phyloP scores from a whole-genome alignment of 192 early-diverging fungal species.

The Mortierella claussenii region DNA sequence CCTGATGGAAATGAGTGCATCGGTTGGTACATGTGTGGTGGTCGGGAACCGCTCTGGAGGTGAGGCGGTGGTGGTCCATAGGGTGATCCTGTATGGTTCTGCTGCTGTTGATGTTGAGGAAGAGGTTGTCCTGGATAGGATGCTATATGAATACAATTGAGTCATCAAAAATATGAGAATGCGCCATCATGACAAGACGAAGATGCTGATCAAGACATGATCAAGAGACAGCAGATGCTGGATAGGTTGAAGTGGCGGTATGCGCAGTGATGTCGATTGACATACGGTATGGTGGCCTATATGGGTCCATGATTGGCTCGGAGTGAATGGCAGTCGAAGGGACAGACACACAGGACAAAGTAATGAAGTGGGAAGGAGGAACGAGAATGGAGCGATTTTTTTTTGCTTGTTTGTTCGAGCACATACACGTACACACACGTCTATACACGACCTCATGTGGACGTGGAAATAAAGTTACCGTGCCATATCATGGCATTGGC shows the following conservation, averaged over 20 bases:
- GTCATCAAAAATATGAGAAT: neutral
- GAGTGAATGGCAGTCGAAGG: too few species aligned
- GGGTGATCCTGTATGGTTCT: slow-evolving; percentile 13
- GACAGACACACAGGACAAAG: neutral
- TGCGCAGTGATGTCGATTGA: too few species aligned
- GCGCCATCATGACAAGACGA: neutral
- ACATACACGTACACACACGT: neutral
- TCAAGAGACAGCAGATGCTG: neutral
- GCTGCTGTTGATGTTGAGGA: slow-evolving; percentile 19
- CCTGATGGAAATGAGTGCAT: slow-evolving; percentile 25
- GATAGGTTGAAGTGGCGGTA: too few species aligned
- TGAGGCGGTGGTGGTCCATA: slow-evolving; percentile 40
- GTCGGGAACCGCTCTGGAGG: slow-evolving; percentile 20
- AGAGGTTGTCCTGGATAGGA: slow-evolving; percentile 25
- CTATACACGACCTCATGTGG: neutral
- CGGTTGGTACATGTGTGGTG: slow-evolving; percentile 15
- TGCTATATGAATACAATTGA: neutral
- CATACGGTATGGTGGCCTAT: neutral
- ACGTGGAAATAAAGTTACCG: neutral
- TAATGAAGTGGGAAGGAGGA: neutral
- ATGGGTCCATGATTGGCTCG: neutral
- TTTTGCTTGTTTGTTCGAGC: neutral
- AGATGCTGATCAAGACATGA: neutral
- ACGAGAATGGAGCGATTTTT: neutral
- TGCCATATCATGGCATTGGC: neutral